Conservation (phyloP, 768 basidiomycete species). For the Pleurotus sapidus region DNA sequence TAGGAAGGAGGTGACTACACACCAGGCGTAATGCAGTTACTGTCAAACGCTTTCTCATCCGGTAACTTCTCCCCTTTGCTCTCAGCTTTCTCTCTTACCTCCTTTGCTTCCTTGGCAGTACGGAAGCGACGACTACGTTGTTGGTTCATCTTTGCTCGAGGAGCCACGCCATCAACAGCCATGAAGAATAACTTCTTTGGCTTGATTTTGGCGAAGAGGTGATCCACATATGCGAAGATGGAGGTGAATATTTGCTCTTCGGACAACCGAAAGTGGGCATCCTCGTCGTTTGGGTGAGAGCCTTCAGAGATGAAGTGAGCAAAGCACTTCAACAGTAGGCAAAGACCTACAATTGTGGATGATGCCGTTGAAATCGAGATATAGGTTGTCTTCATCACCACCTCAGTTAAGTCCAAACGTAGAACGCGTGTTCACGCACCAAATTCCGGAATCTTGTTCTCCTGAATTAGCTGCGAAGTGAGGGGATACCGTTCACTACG, state of each 20-base stretch:
- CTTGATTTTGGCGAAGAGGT: conserved; percentile 95
- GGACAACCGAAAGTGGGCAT: conserved; percentile 91
- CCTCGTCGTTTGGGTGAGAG: conserved; percentile 96
- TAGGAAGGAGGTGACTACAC: conserved; percentile 19
- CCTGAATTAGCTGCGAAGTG: conserved; percentile 95
- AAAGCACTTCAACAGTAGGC: not conserved
- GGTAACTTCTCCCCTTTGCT: conserved; percentile 89
- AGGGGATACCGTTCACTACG: conserved; percentile 93
- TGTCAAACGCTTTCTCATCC: conserved; percentile 94
- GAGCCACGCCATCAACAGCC: conserved; percentile 97
- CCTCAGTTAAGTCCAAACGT: conserved; percentile 9
- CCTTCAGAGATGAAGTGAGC: conserved; percentile 29
- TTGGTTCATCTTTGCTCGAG: conserved; percentile 99
- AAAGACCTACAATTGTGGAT: conserved; percentile 71
- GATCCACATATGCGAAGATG: conserved; percentile 96
- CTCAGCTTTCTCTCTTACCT: conserved; percentile 83
- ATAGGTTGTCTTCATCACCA: conserved; percentile 67
- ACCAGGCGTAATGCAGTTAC: conserved; percentile 99
- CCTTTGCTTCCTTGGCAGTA: conserved; percentile 89
- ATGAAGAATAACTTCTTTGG: conserved; percentile 98
- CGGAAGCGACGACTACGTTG: conserved; percentile 92
- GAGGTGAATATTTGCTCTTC: conserved; percentile 98
- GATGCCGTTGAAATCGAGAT: conserved; percentile 93
- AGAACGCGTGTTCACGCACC: conserved; percentile 41
- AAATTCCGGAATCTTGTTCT: conserved; percentile 99